phyloP scores from a whole-genome alignment of 2,329 filamentous ascomycete genomes.

The Alternaria ventricosa region DNA sequence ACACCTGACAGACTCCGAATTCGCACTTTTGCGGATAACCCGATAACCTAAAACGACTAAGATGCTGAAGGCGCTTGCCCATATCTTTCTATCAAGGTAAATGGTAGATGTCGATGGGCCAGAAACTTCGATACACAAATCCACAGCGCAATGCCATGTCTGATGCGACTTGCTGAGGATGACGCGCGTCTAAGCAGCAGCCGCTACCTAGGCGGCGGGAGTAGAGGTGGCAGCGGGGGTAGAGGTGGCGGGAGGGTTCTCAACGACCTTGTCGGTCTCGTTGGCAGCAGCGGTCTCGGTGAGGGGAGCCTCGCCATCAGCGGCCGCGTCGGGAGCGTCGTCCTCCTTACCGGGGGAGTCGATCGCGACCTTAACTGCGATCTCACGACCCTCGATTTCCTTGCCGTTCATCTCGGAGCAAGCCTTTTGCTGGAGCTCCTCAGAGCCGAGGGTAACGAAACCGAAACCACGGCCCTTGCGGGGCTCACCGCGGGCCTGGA shows the following conservation, averaged over 20 bases:
- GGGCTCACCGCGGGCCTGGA: constrained; percentile 94
- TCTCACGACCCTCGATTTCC: constrained; percentile 98
- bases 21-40: constrained; percentile 39
- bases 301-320: constrained; percentile 50
- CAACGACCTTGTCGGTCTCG: constrained; percentile 26
- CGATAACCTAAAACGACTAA: constrained; percentile 37
- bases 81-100: constrained; percentile 39
- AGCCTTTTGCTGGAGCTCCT: constrained; percentile 97
- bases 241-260: constrained; percentile 35
- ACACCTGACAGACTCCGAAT: constrained; percentile 40
- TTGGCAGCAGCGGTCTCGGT: constrained; percentile 30
- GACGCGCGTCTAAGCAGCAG: constrained; percentile 25
- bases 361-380: constrained; percentile 99
- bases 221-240: constrained; percentile 40
- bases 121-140: constrained; percentile 27
- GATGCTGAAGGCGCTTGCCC: constrained; percentile 33
- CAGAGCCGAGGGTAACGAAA: constrained; percentile 93
- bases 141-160: constrained; percentile 33
- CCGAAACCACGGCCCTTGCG: constrained; percentile 99
- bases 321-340: constrained; percentile 62
- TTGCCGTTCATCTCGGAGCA: constrained; percentile 99
- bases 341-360: constrained; percentile 99
- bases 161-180: constrained; percentile 19
- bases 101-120: constrained; percentile 38
- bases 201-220: constrained; percentile 42